These are phyloP conservation scores for Penicillium hordei DNA, from an alignment of 2,329 filamentous ascomycete genomes.

Conservation along the genomic window DNA sequence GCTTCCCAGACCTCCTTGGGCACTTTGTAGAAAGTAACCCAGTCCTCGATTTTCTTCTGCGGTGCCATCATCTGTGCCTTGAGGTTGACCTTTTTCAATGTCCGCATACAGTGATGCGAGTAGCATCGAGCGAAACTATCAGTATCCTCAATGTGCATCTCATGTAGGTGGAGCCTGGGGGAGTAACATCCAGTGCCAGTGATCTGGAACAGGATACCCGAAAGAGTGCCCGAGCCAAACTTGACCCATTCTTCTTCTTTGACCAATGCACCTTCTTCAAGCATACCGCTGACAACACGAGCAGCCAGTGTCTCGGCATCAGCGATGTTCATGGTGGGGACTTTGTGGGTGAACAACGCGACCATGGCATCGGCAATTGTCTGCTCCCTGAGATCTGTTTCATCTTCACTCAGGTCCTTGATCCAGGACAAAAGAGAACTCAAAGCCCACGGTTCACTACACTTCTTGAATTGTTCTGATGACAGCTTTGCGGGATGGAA, in stretches of 20 bases:
- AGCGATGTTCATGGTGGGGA: conserved; percentile 97
- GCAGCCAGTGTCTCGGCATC: conserved; percentile 86
- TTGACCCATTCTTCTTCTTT: conserved; percentile 98
- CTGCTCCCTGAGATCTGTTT: conserved; percentile 80
- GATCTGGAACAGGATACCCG: conserved; percentile 89
- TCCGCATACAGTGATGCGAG: conserved; percentile 88
- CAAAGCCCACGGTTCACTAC: conserved; percentile 87
- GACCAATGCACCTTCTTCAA: conserved; percentile 72
- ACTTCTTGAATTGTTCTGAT: conserved; percentile 77
- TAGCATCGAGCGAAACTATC: conserved; percentile 76
- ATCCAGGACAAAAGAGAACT: conserved; percentile 87
- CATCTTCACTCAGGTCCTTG: conserved; percentile 83
- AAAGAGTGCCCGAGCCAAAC: conserved; percentile 75
- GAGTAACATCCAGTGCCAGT: conserved; percentile 91
- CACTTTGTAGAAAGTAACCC: conserved; percentile 85
- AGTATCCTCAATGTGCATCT: conserved; percentile 65
- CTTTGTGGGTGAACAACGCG: conserved; percentile 86
- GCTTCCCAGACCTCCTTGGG: conserved; percentile 72
- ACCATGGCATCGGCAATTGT: conserved; percentile 85
- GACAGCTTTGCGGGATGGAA: conserved; percentile 85
- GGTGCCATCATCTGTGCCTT: conserved; percentile 70
- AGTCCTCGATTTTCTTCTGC: conserved; percentile 71
- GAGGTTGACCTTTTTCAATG: conserved; percentile 89
- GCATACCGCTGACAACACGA: conserved; percentile 76
- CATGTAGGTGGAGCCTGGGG: conserved; percentile 71